Percentiles rank a stretch among this genome's conserved stretches.
Evolutionary conservation across 352 stramenopile genomes (phyloP).

Genomic region (Halophytophthora polymorphica): DNA sequence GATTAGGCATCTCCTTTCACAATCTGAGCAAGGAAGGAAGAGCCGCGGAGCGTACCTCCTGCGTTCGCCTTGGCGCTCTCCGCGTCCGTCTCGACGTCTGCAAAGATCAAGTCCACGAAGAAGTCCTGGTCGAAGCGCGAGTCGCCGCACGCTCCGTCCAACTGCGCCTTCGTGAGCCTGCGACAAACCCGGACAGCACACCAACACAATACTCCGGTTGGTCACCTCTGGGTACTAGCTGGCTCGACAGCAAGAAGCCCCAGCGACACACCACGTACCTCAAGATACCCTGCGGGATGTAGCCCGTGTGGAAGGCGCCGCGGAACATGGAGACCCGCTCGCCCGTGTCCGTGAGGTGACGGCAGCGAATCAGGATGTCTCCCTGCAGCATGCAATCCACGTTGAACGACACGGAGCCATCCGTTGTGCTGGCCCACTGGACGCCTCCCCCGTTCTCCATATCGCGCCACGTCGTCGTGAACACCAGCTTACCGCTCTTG

Average conservation of each 20-base stretch:
- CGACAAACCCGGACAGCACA: not conserved
- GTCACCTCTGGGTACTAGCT: too few relatives aligned
- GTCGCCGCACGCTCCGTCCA: slow-evolving; percentile 94
- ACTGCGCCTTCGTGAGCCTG: slow-evolving; percentile 94
- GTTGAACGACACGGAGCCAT: slow-evolving; percentile 92
- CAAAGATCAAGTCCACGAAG: slow-evolving; percentile 97
- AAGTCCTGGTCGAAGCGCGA: slow-evolving; percentile 94
- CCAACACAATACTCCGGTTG: too few relatives aligned
- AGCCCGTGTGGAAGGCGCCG: slow-evolving; percentile 97
- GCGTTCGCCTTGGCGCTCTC: slow-evolving; percentile 19
- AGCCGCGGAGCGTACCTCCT: slow-evolving; percentile 18
- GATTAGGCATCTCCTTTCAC: too few relatives aligned
- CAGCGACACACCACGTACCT: slow-evolving; percentile 35
- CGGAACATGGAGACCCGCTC: slow-evolving; percentile 96
- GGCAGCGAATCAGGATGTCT: slow-evolving; percentile 95
- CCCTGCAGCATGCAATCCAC: slow-evolving; percentile 96
- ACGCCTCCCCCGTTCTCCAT: slow-evolving; percentile 86
- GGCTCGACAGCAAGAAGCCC: not conserved
- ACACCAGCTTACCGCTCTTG: slow-evolving; percentile 95
- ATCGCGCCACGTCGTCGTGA: slow-evolving; percentile 91
- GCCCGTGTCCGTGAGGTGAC: slow-evolving; percentile 89
- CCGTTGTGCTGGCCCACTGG: slow-evolving; percentile 86
- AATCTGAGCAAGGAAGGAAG: too few relatives aligned
- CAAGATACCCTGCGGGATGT: slow-evolving; percentile 94
- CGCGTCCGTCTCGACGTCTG: slow-evolving; percentile 84